Conservation (phyloP, 352 stramenopile genomes). For the Lagenidium sp. region DNA sequence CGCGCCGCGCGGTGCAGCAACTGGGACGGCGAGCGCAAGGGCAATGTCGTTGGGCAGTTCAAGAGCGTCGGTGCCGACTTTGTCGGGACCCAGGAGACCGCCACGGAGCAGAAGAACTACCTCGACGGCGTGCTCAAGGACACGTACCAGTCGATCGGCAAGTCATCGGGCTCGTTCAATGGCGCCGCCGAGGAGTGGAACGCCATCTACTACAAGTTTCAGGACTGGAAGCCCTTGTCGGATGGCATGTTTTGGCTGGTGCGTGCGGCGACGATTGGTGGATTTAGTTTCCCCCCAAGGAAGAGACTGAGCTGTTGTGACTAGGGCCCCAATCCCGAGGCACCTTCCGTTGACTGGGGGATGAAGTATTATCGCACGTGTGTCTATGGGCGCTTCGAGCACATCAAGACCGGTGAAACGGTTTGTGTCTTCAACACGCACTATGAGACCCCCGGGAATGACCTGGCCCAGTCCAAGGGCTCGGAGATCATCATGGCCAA, state of each 20-base stretch:
- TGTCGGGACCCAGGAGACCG: slow-evolving; percentile 76
- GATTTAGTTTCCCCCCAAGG: not conserved
- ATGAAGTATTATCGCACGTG: slow-evolving; percentile 71
- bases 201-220: slow-evolving; percentile 52
- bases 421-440: slow-evolving; percentile 77
- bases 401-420: slow-evolving; percentile 43
- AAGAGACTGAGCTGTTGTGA: not conserved
- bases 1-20: slow-evolving; percentile 31
- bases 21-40: slow-evolving; percentile 56
- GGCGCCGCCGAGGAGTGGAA: slow-evolving; percentile 41
- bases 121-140: slow-evolving; percentile 39
- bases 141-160: slow-evolving; percentile 57
- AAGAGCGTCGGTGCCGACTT: slow-evolving; percentile 48
- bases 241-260: slow-evolving; percentile 66
- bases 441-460: slow-evolving; percentile 73
- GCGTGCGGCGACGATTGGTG: slow-evolving; percentile 1
- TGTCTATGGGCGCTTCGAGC: slow-evolving; percentile 64
- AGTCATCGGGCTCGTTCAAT: slow-evolving; percentile 51
- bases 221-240: slow-evolving; percentile 43
- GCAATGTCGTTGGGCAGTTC: slow-evolving; percentile 52
- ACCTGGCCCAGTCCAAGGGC: slow-evolving; percentile 54
- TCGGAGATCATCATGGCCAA: slow-evolving; percentile 58
- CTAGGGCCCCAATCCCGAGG: slow-evolving; percentile 33
- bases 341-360: slow-evolving; percentile 38
- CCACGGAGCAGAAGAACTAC: slow-evolving; percentile 51